Conservation (phyloP, 1,284 basidiomycete genomes). For the Mycena citricolor region DNA sequence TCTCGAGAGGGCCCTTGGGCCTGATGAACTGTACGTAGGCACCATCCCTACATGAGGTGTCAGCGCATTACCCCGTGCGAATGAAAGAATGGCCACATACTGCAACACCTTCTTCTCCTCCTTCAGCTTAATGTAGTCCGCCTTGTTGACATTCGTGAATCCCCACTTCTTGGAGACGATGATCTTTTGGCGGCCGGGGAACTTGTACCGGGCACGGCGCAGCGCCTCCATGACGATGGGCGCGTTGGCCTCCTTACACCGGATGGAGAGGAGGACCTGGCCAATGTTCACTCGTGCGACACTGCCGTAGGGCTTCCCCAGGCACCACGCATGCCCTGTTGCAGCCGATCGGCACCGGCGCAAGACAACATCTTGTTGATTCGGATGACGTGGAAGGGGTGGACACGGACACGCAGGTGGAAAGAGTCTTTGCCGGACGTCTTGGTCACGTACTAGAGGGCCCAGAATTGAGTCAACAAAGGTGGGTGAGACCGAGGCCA, state of each 20-base stretch:
- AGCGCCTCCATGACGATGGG: slow-evolving; percentile 95
- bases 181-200: slow-evolving; percentile 99
- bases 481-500: not conserved
- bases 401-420: slow-evolving; percentile 96
- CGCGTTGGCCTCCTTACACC: slow-evolving; percentile 88
- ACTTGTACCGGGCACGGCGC: slow-evolving; percentile 98
- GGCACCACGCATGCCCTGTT: slow-evolving; percentile 99
- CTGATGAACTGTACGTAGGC: slow-evolving; percentile 90
- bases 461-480: not conserved
- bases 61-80: slow-evolving; percentile 17
- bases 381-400: slow-evolving; percentile 98
- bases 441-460: slow-evolving; percentile 95
- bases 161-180: slow-evolving; percentile 98
- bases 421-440: slow-evolving; percentile 98
- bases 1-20: slow-evolving; percentile 81
- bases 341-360: slow-evolving; percentile 57
- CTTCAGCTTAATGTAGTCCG: slow-evolving; percentile 88
- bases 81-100: slow-evolving; percentile 46
- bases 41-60: slow-evolving; percentile 59
- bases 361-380: slow-evolving; percentile 87
- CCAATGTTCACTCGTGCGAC: slow-evolving; percentile 97
- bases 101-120: slow-evolving; percentile 85
- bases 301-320: slow-evolving; percentile 99
- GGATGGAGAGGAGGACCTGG: slow-evolving; percentile 95
- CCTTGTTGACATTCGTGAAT: slow-evolving; percentile 93